Evolutionary conservation across 352 stramenopile species (phyloP).

Genomic region (Phytophthora pistaciae): DNA sequence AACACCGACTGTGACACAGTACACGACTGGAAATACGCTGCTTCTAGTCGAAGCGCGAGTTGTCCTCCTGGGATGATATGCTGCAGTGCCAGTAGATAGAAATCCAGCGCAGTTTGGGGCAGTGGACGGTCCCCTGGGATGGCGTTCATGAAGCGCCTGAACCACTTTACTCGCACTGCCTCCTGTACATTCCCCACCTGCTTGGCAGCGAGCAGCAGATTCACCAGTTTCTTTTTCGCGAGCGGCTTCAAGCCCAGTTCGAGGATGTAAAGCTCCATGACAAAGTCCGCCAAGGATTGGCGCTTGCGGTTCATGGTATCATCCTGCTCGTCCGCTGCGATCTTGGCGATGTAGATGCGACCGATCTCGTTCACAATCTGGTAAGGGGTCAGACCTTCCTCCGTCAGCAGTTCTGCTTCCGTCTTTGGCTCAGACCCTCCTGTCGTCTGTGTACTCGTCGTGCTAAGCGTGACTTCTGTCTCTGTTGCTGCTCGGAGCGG

Average conservation of each 20-base stretch:
- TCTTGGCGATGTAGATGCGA: constrained; percentile 71
- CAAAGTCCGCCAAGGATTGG: constrained; percentile 56
- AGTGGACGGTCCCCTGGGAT: constrained; percentile 37
- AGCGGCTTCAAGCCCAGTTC: constrained; percentile 73
- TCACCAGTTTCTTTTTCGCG: constrained; percentile 63
- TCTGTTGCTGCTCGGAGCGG: constrained; percentile 16
- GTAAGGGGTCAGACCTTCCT: constrained; percentile 27
- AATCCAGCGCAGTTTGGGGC: constrained; percentile 57
- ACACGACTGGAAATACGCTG: constrained; percentile 56
- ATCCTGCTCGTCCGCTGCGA: constrained; percentile 48
- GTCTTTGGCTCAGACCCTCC: constrained; percentile 6
- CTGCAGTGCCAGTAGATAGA: constrained; percentile 62
- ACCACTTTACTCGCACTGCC: constrained; percentile 71
- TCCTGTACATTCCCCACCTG: constrained; percentile 50
- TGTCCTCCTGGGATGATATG: constrained; percentile 56
- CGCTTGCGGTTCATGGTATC: constrained; percentile 49
- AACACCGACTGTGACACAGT: constrained; percentile 50
- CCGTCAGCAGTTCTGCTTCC: constrained; percentile 18
- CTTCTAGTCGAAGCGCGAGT: constrained; percentile 50
- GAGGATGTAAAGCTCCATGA: constrained; percentile 63
- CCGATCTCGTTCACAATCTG: constrained; percentile 67
- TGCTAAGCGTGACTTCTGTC: constrained; percentile 9
- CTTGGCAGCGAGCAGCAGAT: constrained; percentile 57
- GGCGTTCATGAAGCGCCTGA: constrained; percentile 63
- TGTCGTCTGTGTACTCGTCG: background rate